phyloP scores from a whole-genome alignment of 2,329 filamentous ascomycete species.

The Cladosporium cucumerinum region DNA sequence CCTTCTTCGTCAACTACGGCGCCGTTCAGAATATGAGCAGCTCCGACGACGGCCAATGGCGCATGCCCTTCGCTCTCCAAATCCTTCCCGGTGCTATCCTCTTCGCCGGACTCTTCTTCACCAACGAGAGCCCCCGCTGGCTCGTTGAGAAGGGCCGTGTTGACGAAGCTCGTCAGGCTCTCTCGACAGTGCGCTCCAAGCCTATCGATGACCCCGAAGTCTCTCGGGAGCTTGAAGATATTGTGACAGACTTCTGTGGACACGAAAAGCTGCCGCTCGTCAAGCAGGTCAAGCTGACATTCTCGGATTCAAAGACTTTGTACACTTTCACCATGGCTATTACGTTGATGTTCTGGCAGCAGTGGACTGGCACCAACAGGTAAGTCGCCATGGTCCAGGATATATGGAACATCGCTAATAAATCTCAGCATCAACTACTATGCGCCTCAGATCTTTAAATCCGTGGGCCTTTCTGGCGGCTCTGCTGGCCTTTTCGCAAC shows the following conservation, averaged over 20 bases:
- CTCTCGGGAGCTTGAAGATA: conserved; percentile 42
- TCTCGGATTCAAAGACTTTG: conserved; percentile 38
- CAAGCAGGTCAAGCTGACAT: conserved; percentile 39
- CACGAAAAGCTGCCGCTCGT: conserved; percentile 41
- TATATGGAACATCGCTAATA: not conserved
- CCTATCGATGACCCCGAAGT: conserved; percentile 37
- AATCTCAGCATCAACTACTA: conserved; percentile 40
- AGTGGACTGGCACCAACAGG: conserved; percentile 16
- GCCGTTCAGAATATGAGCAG: conserved; percentile 45
- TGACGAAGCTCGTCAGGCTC: conserved; percentile 42
- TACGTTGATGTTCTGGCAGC: conserved; percentile 45
- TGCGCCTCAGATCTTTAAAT: conserved; percentile 44
- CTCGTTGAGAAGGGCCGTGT: conserved; percentile 51
- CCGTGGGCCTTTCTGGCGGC: conserved; percentile 39
- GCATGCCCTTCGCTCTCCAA: conserved; percentile 52
- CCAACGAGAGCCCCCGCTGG: conserved; percentile 54
- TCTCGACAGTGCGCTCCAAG: conserved; percentile 40
- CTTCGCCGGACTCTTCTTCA: conserved; percentile 48
- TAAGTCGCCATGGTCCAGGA: not conserved
- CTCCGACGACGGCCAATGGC: conserved; percentile 50
- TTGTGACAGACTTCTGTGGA: conserved; percentile 44
- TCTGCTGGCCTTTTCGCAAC: conserved; percentile 45
- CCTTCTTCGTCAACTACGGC: conserved; percentile 54
- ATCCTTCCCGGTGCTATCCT: conserved; percentile 52
- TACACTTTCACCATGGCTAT: conserved; percentile 43